A percentile compares a stretch with the other conserved stretches of the same genome.
Conservation (phyloP, 306 rosid species). For the Citrullus colocynthis region DNA sequence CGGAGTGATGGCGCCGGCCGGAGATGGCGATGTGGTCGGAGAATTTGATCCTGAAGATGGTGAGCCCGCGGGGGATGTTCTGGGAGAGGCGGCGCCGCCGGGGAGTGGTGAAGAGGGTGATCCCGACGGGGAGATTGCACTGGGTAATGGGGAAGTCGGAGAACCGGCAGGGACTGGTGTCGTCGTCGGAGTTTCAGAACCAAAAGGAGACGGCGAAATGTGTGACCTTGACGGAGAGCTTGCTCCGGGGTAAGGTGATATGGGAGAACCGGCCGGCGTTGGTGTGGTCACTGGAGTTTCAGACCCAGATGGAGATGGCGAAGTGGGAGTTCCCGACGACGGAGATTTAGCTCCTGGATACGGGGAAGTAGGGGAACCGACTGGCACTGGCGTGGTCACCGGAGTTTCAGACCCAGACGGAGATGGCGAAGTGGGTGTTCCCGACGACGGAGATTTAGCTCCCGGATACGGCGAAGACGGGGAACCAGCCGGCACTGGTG, state of each 20-base stretch:
- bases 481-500: too few species aligned
- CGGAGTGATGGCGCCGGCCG: not conserved
- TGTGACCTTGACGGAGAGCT: conserved; percentile 1
- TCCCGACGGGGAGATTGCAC: not conserved
- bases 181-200: not conserved
- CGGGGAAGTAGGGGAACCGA: not conserved
- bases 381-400: not conserved
- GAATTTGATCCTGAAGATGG: conserved; percentile 10
- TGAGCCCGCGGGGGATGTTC: not conserved
- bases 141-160: conserved; percentile 3
- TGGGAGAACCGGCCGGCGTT: not conserved
- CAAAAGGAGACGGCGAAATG: not conserved
- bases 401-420: not conserved
- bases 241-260: conserved; percentile 7
- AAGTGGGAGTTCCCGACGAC: too few species aligned
- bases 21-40: conserved; percentile 3
- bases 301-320: too few species aligned
- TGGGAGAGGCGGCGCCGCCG: not conserved
- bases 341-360: not conserved
- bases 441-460: too few species aligned
- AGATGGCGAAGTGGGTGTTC: not conserved
- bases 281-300: too few species aligned
- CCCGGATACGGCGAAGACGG: not conserved
- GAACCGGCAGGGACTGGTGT: not conserved
- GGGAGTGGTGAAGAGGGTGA: not conserved